Conservation (phyloP, 2,329 filamentous ascomycete species). For the Seiridium cupressi region DNA sequence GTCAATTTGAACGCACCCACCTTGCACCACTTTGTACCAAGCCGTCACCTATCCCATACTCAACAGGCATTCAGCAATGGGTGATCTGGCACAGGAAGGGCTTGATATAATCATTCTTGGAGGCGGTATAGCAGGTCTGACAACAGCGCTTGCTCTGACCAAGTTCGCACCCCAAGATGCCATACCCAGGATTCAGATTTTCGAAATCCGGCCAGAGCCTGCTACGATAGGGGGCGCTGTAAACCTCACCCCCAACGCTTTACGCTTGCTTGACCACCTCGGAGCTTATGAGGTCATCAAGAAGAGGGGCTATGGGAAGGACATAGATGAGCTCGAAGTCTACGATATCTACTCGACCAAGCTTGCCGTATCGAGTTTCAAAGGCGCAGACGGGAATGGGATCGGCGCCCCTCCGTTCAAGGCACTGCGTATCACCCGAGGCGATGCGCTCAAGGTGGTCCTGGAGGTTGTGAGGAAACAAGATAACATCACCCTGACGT, state of each 20-base stretch:
- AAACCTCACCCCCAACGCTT: constrained; percentile 9
- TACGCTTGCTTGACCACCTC: constrained; percentile 9
- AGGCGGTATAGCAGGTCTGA: constrained; percentile 10
- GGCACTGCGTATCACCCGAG: constrained; percentile 9
- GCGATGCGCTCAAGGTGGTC: constrained; percentile 10
- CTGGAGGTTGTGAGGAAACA: constrained; percentile 4
- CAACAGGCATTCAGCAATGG: not conserved
- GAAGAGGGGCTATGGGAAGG: constrained; percentile 3
- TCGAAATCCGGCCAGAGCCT: constrained; percentile 9
- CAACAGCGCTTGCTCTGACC: constrained; percentile 9
- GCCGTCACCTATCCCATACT: too few relatives aligned
- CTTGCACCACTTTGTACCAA: too few relatives aligned
- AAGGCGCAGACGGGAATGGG: constrained; percentile 5
- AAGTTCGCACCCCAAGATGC: constrained; percentile 8
- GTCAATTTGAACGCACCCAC: too few relatives aligned
- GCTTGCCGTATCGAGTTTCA: constrained; percentile 10
- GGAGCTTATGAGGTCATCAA: constrained; percentile 5
- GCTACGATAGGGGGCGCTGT: constrained; percentile 10
- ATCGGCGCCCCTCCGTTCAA: constrained; percentile 9
- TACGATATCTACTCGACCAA: constrained; percentile 9
- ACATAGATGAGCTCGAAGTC: constrained; percentile 9
- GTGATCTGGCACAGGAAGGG: not conserved
- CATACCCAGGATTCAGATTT: constrained; percentile 5
- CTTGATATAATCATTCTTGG: constrained; percentile 9
- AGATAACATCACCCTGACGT: constrained; percentile 4